These are phyloP conservation scores for Epicoccum nigrum DNA, from an alignment of 2,329 filamentous ascomycete genomes.

Conservation along the genomic window DNA sequence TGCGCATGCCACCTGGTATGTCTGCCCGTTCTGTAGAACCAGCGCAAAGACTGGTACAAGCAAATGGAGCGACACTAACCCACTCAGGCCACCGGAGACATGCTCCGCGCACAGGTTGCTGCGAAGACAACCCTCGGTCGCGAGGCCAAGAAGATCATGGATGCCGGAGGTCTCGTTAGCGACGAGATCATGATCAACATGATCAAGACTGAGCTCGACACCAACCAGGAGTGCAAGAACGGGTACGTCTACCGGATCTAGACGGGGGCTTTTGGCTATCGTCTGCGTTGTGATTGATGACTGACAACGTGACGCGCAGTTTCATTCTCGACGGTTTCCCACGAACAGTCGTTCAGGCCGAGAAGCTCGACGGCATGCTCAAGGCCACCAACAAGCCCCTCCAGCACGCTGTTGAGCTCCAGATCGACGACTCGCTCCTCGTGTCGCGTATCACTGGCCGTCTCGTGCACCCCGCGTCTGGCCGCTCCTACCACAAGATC, in stretches of 20 bases:
- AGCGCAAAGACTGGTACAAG: not conserved
- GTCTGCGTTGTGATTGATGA: not conserved
- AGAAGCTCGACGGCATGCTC: constrained; percentile 95
- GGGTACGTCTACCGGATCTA: constrained; percentile 64
- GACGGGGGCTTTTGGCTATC: not conserved
- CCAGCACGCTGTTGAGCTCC: constrained; percentile 93
- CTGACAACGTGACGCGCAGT: constrained; percentile 54
- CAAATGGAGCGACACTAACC: constrained; percentile 24
- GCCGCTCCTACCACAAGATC: constrained; percentile 95
- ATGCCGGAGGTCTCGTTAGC: constrained; percentile 94
- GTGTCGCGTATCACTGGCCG: constrained; percentile 97
- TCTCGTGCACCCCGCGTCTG: constrained; percentile 92
- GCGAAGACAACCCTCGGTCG: constrained; percentile 94
- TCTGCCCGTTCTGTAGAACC: constrained; percentile 3
- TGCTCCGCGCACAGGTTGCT: constrained; percentile 97
- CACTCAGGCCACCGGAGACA: constrained; percentile 90
- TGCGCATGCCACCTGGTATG: constrained; percentile 94
- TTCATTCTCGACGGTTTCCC: constrained; percentile 99
- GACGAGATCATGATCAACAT: constrained; percentile 99
- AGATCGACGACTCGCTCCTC: constrained; percentile 93
- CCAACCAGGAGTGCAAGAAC: constrained; percentile 93
- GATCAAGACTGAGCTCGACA: constrained; percentile 97
- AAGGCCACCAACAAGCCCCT: constrained; percentile 77
- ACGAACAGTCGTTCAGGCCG: constrained; percentile 91
- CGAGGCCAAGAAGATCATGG: constrained; percentile 99